Base-by-base conservation (phyloP, 208 protist genomes). In the Acanthamoeba royreba region DNA sequence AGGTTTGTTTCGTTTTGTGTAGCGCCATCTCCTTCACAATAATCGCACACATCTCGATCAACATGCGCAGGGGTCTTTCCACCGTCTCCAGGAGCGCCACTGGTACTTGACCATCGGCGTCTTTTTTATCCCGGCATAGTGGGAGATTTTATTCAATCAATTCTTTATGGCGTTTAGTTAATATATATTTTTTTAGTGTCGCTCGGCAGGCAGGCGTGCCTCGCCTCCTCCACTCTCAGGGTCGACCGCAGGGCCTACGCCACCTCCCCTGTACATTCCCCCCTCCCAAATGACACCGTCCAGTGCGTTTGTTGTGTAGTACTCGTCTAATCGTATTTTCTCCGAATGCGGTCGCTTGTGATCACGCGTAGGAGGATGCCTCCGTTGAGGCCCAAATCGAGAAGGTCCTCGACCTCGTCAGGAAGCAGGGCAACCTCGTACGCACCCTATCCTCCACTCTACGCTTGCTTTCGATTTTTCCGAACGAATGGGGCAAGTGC, bases 1-100 rank as follows among this genome's bases (percentile, higher is more conserved):
- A n/a, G n/a, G n/a, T 49, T 7, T 25, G 42, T 31, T n/a, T 83
- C 22, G 15, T 38, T 83, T 83, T 31, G 74, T 86, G 28, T 86
- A 42, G 46, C 74, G 22, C 13, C 66, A 46, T 42, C 28, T 86
- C 53, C n/a, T n/a, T 61, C 53, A 61, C 53, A n/a, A 28, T 61
- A 61, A 61, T 61, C n/a, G 53, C n/a, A 19, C 53, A 28, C 53
- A n/a, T n/a, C n/a, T n/a, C n/a, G n/a, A n/a, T n/a, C n/a, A n/a
- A n/a, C n/a, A 46, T 86, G 74, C 74, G 74, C 74, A 86, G 74
- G 74, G 46, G 46, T 86, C 40, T 86, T 86, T 86, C 74, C 40
- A 86, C 74, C 46, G 74, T 53, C 40, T 46, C 74, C 74, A 86
- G 74, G 74, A 53, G 74, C 74, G 46, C 74, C 46, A 46, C 40